A percentile compares a stretch with the other conserved stretches of the same genome.
These are phyloP conservation scores for Fusarium scirpi DNA, from an alignment of 2,329 filamentous ascomycete species.

Conservation along the genomic window DNA sequence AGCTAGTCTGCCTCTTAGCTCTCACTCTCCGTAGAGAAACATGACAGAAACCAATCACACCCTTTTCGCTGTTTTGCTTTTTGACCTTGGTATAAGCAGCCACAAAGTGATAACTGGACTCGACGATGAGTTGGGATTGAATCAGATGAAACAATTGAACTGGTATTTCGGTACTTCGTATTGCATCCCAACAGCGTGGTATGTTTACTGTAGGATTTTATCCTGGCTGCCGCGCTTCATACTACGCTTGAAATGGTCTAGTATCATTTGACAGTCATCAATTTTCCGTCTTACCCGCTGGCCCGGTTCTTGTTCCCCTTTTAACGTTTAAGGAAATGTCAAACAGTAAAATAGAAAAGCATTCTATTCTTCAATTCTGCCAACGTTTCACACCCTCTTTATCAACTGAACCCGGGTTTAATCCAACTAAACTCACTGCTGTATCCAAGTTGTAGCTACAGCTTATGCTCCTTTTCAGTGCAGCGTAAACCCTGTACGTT, in stretches of 20 bases:
- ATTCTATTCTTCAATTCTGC: too few relatives aligned
- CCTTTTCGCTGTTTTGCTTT: neutral
- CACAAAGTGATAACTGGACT: neutral
- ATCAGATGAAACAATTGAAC: neutral
- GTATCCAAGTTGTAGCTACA: too few relatives aligned
- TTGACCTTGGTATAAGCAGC: accelerated
- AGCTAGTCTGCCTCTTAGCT: too few relatives aligned
- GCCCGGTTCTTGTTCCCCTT: neutral
- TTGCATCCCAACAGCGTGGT: neutral
- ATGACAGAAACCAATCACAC: accelerated
- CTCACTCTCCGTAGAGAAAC: too few relatives aligned
- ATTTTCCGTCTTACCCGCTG: neutral
- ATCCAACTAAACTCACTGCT: too few relatives aligned
- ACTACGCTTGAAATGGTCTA: neutral
- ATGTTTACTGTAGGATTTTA: too few relatives aligned
- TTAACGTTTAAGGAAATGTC: accelerated
- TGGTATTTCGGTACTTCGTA: accelerated
- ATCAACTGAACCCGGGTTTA: too few relatives aligned
- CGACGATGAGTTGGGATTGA: neutral
- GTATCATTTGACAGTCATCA: accelerated
- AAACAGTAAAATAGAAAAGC: neutral
- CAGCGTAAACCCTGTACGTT: too few relatives aligned
- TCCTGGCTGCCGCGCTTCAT: too few relatives aligned
- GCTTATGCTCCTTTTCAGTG: too few relatives aligned
- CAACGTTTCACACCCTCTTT: too few relatives aligned